A percentile compares a stretch with the other conserved stretches of the same genome.
Conservation (phyloP, 192 early-diverging fungal genomes). For the Coemansia sp. region DNA sequence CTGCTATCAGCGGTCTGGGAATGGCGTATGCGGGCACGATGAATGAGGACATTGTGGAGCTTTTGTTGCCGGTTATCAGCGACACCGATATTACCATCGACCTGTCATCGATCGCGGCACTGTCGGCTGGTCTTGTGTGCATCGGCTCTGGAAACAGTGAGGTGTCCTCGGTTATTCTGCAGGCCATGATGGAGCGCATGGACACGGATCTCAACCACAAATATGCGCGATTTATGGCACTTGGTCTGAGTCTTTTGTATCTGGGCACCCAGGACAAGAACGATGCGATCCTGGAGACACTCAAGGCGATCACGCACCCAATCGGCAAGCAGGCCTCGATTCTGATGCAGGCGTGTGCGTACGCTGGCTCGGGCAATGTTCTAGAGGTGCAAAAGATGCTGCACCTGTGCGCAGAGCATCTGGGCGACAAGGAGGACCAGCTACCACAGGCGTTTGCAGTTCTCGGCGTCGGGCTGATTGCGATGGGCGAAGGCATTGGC, state of each 20-base stretch:
- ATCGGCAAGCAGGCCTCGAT: slow-evolving; percentile 86
- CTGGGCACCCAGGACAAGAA: slow-evolving; percentile 89
- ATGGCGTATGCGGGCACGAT: slow-evolving; percentile 93
- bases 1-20: slow-evolving; percentile 89
- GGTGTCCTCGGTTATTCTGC: slow-evolving; percentile 85
- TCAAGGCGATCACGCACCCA: slow-evolving; percentile 94
- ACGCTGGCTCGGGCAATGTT: slow-evolving; percentile 95
- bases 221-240: slow-evolving; percentile 89
- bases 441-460: slow-evolving; percentile 93
- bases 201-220: slow-evolving; percentile 83
- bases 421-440: slow-evolving; percentile 86
- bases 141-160: slow-evolving; percentile 90
- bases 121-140: slow-evolving; percentile 91
- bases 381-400: slow-evolving; percentile 96
- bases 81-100: slow-evolving; percentile 85
- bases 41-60: slow-evolving; percentile 80
- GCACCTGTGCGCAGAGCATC: slow-evolving; percentile 92
- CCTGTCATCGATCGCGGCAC: slow-evolving; percentile 82
- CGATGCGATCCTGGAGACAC: slow-evolving; percentile 89
- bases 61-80: slow-evolving; percentile 78
- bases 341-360: slow-evolving; percentile 87
- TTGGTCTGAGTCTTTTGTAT: slow-evolving; percentile 88
- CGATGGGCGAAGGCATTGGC: slow-evolving; percentile 97
- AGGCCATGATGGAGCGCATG: slow-evolving; percentile 94
- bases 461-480: slow-evolving; percentile 91